Conservation (phyloP, 768 basidiomycete genomes). For the Podaxis rugospora region DNA sequence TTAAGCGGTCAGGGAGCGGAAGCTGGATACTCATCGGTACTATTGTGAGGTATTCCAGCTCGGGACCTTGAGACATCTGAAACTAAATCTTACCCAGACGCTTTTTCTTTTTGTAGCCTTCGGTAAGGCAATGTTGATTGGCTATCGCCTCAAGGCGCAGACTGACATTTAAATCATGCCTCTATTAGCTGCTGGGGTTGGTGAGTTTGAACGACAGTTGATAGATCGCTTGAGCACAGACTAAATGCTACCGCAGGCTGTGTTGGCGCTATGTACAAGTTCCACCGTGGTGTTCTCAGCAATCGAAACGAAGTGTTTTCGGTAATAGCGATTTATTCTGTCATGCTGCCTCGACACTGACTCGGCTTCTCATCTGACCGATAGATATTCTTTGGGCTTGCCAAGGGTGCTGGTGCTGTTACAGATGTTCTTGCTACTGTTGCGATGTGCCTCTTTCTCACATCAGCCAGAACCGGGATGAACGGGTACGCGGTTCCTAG, state of each 20-base stretch:
- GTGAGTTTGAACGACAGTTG: conserved; percentile 13
- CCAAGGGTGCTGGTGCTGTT: conserved; percentile 39
- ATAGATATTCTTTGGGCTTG: conserved; percentile 39
- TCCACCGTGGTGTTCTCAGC: conserved; percentile 25
- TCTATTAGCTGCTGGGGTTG: conserved; percentile 23
- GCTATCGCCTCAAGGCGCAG: neutral
- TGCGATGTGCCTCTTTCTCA: conserved; percentile 38
- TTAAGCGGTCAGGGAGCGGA: conserved; percentile 21
- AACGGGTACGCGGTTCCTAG: conserved; percentile 22
- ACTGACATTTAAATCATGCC: neutral
- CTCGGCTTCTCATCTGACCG: neutral
- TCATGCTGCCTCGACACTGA: neutral
- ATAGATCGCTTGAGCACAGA: too few relatives aligned
- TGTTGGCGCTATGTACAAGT: conserved; percentile 30
- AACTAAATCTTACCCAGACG: conserved; percentile 11
- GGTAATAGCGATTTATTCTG: conserved; percentile 16
- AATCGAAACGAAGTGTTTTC: conserved; percentile 25
- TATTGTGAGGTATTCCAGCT: conserved; percentile 19
- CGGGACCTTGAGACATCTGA: neutral
- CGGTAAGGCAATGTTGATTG: conserved; percentile 16
- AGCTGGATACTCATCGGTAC: conserved; percentile 24
- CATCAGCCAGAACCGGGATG: conserved; percentile 33
- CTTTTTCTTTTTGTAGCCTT: conserved; percentile 25
- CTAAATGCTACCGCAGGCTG: conserved; percentile 21
- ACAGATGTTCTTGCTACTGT: conserved; percentile 41